Conservation (phyloP, 176 grass and related monocot species). For the Dendrocalamus sinicus region DNA sequence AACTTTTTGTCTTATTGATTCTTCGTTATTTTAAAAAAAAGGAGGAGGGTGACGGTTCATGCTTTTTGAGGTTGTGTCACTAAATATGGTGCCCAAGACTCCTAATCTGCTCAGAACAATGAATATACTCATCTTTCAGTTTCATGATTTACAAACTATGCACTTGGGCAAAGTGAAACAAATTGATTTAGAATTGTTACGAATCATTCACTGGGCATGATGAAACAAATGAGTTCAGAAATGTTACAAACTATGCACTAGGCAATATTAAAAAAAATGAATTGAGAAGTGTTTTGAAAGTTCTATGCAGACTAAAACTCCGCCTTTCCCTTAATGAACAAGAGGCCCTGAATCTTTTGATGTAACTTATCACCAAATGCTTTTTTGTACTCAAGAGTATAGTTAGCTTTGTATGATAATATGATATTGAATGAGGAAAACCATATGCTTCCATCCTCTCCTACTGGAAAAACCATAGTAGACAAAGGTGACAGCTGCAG, state of each 20-base stretch:
- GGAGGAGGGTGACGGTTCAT: background rate
- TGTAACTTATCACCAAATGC: background rate
- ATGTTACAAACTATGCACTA: background rate
- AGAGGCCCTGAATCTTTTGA: background rate
- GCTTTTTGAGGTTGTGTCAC: background rate
- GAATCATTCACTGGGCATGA: background rate
- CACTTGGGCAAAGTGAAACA: background rate
- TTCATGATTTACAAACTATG: background rate
- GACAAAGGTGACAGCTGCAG: background rate
- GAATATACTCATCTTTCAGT: background rate
- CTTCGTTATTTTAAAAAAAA: background rate
- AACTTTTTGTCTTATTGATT: background rate
- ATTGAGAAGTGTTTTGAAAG: background rate
- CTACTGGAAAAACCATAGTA: background rate
- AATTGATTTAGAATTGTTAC: background rate
- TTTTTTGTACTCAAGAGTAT: background rate
- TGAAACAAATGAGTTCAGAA: constrained; percentile 7
- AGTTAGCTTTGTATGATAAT: constrained; percentile 1
- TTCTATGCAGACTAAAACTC: background rate
- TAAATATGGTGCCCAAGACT: background rate
- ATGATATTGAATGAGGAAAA: background rate
- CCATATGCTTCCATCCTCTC: background rate
- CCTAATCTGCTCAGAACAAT: background rate
- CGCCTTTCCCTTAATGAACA: background rate
- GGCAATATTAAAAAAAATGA: constrained; percentile 12